Evolutionary conservation across 345 rosid genomes (phyloP), one percentile per base, ranked within the genome.

Genomic region (Bretschneidera sinensis): DNA sequence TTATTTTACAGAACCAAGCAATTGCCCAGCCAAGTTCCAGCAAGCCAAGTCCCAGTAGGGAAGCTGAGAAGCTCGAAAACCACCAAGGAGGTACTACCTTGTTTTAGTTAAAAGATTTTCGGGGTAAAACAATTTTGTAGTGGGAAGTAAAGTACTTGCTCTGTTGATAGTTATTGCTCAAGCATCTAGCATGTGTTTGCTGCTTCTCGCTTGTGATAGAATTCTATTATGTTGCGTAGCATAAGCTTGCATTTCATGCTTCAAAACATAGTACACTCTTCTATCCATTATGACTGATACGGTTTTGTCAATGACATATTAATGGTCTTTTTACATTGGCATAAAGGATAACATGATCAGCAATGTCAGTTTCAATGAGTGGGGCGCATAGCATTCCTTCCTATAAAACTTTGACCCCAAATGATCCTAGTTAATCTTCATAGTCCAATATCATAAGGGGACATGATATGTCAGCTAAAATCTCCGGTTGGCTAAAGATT

Each of bases 31-130:
- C 96, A 50, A 74, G 79, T 76, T 63, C 74, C 45, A 77, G 79
- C 77, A 86, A 81, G 76, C 88, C 79, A 53, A 66, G 85, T 52
- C 67, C 76, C 63, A 71, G 77, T 69, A 77, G 67, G 60, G 91
- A 69, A 67, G 57, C 77, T 21, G 84, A 75, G 57, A 72, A 76
- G 67, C 74, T 51, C 18, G 82, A 74, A 62, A 84, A 74, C 68
- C 81, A 49, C 20, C 74, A 69, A 43, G 63, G 79, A 63, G 85
- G 92, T 86, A 65, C 16, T 23, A 13, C 49, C 28, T 39, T 1
- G 16, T 39, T 39, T 28, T 34, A 17, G 25, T 55, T 43, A 17
- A 14, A 2, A 22, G 22, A n/a, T n/a, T n/a, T 20, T 51, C 17
- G 34, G 34, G 35, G 11, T 52, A 19, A 22, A 35, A 7, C 34